phyloP scores from a whole-genome alignment of 345 rosid genomes.

The Lagerstroemia speciosa region DNA sequence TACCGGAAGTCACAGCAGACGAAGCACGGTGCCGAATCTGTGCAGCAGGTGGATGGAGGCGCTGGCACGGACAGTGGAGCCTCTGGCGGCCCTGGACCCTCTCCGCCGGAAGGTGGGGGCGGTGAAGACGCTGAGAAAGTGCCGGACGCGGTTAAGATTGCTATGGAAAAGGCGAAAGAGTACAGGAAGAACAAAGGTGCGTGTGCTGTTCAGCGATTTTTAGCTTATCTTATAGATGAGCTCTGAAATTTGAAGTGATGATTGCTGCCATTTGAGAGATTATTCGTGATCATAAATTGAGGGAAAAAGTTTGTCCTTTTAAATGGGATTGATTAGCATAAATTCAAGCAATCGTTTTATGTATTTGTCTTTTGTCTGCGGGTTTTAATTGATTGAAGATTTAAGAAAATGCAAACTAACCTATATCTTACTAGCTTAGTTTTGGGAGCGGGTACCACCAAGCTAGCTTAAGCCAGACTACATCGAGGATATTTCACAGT shows the following conservation, averaged over 20 bases:
- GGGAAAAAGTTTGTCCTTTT: constrained; percentile 4
- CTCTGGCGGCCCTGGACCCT: not conserved
- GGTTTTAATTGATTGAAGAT: not conserved
- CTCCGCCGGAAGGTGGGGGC: not conserved
- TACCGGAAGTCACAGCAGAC: constrained; percentile 23
- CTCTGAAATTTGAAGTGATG: not conserved
- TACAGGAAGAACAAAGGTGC: constrained; percentile 32
- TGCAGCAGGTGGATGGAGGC: not conserved
- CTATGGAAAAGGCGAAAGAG: constrained; percentile 33
- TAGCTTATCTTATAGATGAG: constrained; percentile 4
- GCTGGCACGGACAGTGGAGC: constrained; percentile 3
- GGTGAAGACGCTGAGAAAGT: constrained; percentile 10
- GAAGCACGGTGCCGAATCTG: not conserved
- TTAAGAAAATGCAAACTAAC: not conserved
- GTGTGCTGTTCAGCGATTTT: not conserved
- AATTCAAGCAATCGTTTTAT: not conserved
- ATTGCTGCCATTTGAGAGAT: not conserved
- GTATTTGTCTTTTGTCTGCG: not conserved
- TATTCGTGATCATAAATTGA: not conserved
- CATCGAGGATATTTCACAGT: no score
- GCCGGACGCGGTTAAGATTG: constrained; percentile 28
- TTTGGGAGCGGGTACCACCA: no score
- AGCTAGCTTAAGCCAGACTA: no score
- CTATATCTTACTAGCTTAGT: no score
- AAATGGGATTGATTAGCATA: not conserved